Evolutionary conservation across 306 rosid genomes (phyloP).

Genomic region (Begonia masoniana): DNA sequence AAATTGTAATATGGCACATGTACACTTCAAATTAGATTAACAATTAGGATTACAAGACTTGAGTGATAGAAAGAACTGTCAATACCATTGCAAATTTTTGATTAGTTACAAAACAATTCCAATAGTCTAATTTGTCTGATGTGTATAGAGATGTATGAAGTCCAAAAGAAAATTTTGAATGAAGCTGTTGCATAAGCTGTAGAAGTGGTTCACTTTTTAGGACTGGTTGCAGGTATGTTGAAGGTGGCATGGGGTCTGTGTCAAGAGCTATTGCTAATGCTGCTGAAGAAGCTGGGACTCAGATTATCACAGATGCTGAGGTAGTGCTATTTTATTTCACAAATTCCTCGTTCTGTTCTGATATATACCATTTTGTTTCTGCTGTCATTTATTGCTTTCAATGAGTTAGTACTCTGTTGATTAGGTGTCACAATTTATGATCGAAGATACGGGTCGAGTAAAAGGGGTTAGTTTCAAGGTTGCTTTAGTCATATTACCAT

Average conservation of each 20-base stretch:
- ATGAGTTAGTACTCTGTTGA: constrained; percentile 6
- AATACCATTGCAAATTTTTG: no score
- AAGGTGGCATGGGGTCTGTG: constrained; percentile 99
- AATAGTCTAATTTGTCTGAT: no score
- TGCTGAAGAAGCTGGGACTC: constrained; percentile 73
- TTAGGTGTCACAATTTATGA: constrained; percentile 63
- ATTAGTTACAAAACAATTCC: no score
- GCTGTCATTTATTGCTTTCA: constrained; percentile 5
- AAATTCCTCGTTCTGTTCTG: not conserved
- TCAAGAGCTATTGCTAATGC: constrained; percentile 73
- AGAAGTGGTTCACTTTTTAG: not conserved
- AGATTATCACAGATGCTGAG: constrained; percentile 60
- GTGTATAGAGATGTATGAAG: no score
- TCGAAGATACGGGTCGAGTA: constrained; percentile 51
- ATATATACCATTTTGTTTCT: not conserved
- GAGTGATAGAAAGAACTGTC: no score
- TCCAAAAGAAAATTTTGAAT: no score
- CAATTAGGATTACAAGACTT: no score
- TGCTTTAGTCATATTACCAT: constrained; percentile 22
- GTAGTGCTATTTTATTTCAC: constrained; percentile 23
- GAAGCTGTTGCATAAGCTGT: not conserved
- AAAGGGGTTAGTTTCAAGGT: constrained; percentile 64
- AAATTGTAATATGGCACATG: no score
- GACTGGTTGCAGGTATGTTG: constrained; percentile 52
- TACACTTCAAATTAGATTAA: no score